These are phyloP conservation scores for Coniochaeta ligniaria DNA, from an alignment of 2,329 filamentous ascomycete species.

Conservation along the genomic window DNA sequence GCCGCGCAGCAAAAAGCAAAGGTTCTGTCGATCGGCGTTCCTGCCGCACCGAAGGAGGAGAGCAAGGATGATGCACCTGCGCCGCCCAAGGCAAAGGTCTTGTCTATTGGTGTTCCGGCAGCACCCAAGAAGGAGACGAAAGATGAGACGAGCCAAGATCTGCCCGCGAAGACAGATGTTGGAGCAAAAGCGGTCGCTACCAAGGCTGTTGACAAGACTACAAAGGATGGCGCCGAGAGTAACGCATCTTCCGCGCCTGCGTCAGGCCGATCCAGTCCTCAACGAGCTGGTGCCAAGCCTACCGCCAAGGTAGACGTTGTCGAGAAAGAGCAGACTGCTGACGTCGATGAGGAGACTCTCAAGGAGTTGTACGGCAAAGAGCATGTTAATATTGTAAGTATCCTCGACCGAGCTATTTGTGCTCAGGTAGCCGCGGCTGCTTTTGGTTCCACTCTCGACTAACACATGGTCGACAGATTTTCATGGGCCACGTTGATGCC, in stretches of 20 bases:
- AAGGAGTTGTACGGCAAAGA: slow-evolving; percentile 96
- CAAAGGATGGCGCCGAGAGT: slow-evolving; percentile 56
- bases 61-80: slow-evolving; percentile 34
- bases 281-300: slow-evolving; percentile 49
- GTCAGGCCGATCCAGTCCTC: slow-evolving; percentile 77
- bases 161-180: slow-evolving; percentile 45
- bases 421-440: not conserved
- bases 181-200: slow-evolving; percentile 78
- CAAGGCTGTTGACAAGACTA: slow-evolving; percentile 85
- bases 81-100: slow-evolving; percentile 49
- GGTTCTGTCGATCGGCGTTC: slow-evolving; percentile 67
- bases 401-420: not conserved
- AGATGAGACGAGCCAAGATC: slow-evolving; percentile 32
- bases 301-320: slow-evolving; percentile 70
- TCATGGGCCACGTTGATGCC: slow-evolving; percentile 78
- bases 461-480: slow-evolving; percentile 8
- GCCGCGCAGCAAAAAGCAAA: slow-evolving; percentile 50
- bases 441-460: not conserved
- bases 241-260: slow-evolving; percentile 75
- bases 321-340: slow-evolving; percentile 70
- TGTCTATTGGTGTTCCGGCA: slow-evolving; percentile 61
- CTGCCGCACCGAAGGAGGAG: slow-evolving; percentile 45
- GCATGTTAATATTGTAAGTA: slow-evolving; percentile 75
- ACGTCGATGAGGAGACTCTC: slow-evolving; percentile 65
- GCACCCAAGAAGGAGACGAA: slow-evolving; percentile 47